These are phyloP conservation scores for Wilcoxina mikolae DNA, from an alignment of 495 filamentous ascomycete species.

Conservation along the genomic window DNA sequence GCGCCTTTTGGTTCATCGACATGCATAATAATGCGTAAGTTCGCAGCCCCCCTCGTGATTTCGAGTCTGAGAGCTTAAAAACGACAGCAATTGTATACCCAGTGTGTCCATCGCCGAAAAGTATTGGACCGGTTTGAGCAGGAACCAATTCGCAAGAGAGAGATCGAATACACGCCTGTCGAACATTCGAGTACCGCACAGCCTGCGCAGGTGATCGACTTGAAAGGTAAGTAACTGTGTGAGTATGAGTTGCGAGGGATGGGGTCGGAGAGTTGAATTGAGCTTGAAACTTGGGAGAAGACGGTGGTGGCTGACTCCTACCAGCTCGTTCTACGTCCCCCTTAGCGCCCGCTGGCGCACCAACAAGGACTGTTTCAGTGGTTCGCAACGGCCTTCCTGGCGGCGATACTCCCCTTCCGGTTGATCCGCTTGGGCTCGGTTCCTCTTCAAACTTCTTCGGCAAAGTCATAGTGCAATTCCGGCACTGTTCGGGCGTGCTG, in stretches of 20 bases:
- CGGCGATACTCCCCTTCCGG: constrained; percentile 4
- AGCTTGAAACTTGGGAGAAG: constrained; percentile 3
- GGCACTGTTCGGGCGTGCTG: constrained; percentile 39
- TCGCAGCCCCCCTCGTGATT: constrained; percentile 71
- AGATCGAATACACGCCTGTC: constrained; percentile 72
- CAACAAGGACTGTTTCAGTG: constrained; percentile 1
- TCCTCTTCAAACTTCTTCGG: constrained; percentile 37
- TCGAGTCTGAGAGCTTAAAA: constrained; percentile 75
- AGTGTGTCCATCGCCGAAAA: constrained; percentile 66
- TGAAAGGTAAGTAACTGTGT: constrained; percentile 74
- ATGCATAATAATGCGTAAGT: constrained; percentile 83
- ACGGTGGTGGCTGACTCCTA: constrained; percentile 13
- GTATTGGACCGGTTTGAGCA: constrained; percentile 58
- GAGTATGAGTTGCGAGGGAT: constrained; percentile 43
- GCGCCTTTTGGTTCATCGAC: constrained; percentile 51
- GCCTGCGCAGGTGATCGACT: constrained; percentile 65
- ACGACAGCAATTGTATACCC: constrained; percentile 89
- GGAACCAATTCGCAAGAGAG: constrained; percentile 76
- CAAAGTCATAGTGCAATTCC: constrained; percentile 47
- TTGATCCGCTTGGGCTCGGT: not conserved
- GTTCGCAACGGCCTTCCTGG: not conserved
- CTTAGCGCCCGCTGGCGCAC: not conserved
- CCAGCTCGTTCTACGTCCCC: not conserved
- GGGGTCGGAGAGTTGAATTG: not conserved
- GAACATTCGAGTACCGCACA: constrained; percentile 65